Evolutionary conservation across 371 early-diverging fungal genomes (phyloP).

Genomic region (Apophysomyces ossiformis): DNA sequence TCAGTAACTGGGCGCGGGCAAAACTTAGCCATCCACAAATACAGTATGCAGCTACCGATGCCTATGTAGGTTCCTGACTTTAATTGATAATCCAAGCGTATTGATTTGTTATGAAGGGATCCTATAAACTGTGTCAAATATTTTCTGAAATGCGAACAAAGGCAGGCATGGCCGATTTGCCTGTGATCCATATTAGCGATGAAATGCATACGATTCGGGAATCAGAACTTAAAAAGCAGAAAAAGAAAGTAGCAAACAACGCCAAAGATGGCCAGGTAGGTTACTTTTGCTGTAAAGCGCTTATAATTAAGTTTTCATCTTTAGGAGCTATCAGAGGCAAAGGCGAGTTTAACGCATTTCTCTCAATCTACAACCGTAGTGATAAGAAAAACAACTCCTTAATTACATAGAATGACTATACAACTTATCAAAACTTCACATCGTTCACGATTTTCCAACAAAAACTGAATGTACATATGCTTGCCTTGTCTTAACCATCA

Average conservation of each 20-base stretch:
- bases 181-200: conserved; percentile 2
- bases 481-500: too few species aligned
- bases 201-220: not conserved
- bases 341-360: not conserved
- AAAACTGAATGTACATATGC: not conserved
- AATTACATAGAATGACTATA: not conserved
- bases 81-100: not conserved
- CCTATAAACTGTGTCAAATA: conserved; percentile 16
- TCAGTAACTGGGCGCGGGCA: conserved; percentile 55
- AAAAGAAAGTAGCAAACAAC: too few species aligned
- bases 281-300: not conserved
- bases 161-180: not conserved
- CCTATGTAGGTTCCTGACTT: conserved; percentile 43
- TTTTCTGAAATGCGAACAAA: not conserved
- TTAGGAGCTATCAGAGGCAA: not conserved
- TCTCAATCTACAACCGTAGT: not conserved
- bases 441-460: not conserved
- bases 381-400: not conserved
- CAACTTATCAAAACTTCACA: too few species aligned
- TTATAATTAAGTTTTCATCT: not conserved
- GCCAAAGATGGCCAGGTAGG: too few species aligned
- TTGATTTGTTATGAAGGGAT: not conserved
- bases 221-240: too few species aligned
- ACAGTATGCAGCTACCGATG: conserved; percentile 66
- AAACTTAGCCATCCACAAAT: conserved; percentile 38